Base-by-base conservation (phyloP, 352 stramenopile species). In the Elongisporangium anandrum region DNA sequence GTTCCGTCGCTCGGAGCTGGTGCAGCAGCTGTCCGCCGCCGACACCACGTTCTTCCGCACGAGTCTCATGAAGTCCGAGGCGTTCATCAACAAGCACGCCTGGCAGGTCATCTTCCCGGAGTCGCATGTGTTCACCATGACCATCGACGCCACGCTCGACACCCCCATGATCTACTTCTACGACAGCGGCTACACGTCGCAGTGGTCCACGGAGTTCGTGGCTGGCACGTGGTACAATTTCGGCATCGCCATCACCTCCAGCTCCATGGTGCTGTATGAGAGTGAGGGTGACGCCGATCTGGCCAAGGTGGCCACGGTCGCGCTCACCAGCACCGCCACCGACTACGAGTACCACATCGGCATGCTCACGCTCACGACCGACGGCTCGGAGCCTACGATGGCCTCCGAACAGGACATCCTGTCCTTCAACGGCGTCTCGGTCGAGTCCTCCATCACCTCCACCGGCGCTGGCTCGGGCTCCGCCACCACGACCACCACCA, bases 21-120 rank as follows among this genome's bases (percentile, higher is more conserved):
- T 74, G 59, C 61, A 73, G 61, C 62, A 70, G 39, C 53, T 78
- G 52, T 63, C 59, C 22, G 50, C 59, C 2, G 58, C 45, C 13
- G 66, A 64, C 50, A 72, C 60, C 20, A 77, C 69, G 20, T 73
- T 72, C 63, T 72, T 77, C 57, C 66, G 69, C 19, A 66, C 66
- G 20, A 70, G 63, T 17, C 39, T 73, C 34, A 54, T 66, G 8
- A 73, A 73, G 56, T 60, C 66, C 51, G 26, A 61, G 29, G 65
- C 62, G 10, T 73, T 67, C 26, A 57, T 58, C 22, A 70, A 70
- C 21, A 51, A 58, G 22, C 60, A 64, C 55, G 54, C 34, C 24
- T 82, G 73, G 73, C 71, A 82, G 47, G 54, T 79, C 20, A 63
- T 76, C 60, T 82, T 82, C 59, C 68, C 70, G 0, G 63, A 78